Evolutionary conservation across 805 yeast species (phyloP).

Genomic region (Metschnikowia dekortorum): DNA sequence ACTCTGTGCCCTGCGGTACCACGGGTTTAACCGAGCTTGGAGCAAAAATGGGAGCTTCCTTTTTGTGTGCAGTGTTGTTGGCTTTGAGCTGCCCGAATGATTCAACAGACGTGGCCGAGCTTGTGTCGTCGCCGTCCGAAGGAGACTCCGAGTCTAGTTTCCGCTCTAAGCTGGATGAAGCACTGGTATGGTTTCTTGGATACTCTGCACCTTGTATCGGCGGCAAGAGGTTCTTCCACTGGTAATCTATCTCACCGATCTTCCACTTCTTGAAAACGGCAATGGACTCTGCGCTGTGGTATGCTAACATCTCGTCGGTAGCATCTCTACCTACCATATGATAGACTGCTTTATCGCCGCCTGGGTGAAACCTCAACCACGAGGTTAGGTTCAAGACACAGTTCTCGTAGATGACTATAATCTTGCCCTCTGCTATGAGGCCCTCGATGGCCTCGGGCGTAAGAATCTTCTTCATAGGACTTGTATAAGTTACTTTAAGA

Average conservation of each 20-base stretch:
- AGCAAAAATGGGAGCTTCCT: slow-evolving; percentile 33
- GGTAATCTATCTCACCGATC: slow-evolving; percentile 59
- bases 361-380: slow-evolving; percentile 80
- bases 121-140: slow-evolving; percentile 6
- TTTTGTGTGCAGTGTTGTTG: neutral
- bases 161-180: slow-evolving; percentile 1
- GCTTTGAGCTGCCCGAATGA: slow-evolving; percentile 9
- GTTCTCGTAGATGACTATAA: slow-evolving; percentile 61
- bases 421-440: slow-evolving; percentile 62
- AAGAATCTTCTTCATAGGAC: slow-evolving; percentile 16
- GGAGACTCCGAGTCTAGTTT: slow-evolving; percentile 10
- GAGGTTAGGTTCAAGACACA: slow-evolving; percentile 59
- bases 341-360: slow-evolving; percentile 78
- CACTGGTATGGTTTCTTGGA: neutral
- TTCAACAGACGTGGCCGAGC: slow-evolving; percentile 12
- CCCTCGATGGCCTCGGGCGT: slow-evolving; percentile 42
- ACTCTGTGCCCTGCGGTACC: slow-evolving; percentile 45
- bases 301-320: slow-evolving; percentile 85
- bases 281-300: slow-evolving; percentile 62
- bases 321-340: slow-evolving; percentile 91
- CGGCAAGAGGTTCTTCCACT: slow-evolving; percentile 75
- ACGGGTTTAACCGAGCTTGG: slow-evolving; percentile 43
- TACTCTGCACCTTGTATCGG: slow-evolving; percentile 80
- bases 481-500: neutral
- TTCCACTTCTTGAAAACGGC: slow-evolving; percentile 49